Evolutionary conservation across 1,284 basidiomycete species (phyloP).

Genomic region (Tausonia pullulans): DNA sequence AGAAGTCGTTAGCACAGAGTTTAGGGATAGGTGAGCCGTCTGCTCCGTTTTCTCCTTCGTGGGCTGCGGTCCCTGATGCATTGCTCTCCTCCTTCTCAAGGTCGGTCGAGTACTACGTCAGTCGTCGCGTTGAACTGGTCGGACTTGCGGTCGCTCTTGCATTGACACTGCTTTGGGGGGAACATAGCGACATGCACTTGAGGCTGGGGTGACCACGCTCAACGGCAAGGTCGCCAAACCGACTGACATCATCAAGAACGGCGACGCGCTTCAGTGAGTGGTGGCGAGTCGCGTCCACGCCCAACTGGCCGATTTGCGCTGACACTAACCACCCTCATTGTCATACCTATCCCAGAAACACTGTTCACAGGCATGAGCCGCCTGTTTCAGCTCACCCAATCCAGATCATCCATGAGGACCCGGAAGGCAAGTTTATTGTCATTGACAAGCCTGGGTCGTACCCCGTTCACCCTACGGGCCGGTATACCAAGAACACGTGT

Average conservation of each 20-base stretch:
- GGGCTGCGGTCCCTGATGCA: no score
- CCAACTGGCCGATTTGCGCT: background rate
- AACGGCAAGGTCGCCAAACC: constrained; percentile 75
- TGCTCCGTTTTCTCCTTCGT: no score
- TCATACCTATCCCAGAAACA: constrained; percentile 50
- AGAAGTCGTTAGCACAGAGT: constrained; percentile 79
- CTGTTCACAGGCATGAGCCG: constrained; percentile 92
- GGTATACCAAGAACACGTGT: constrained; percentile 78
- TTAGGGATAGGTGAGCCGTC: constrained; percentile 58
- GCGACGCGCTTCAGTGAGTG: constrained; percentile 78
- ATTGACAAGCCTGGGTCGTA: constrained; percentile 92
- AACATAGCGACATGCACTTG: constrained; percentile 68
- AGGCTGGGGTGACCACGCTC: constrained; percentile 88
- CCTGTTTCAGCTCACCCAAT: constrained; percentile 82
- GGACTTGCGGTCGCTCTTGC: background rate
- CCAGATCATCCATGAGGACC: constrained; percentile 64
- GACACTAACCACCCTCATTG: background rate
- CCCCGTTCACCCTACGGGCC: constrained; percentile 80
- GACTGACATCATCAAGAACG: constrained; percentile 68
- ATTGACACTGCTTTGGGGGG: background rate
- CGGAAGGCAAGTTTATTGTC: constrained; percentile 70
- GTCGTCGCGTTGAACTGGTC: constrained; percentile 29
- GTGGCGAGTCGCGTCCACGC: constrained; percentile 1
- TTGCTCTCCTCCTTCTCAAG: background rate
- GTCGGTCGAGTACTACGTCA: constrained; percentile 74